phyloP scores from a whole-genome alignment of 2,329 filamentous ascomycete species.

The Chrysoporthe deuterocubensis region DNA sequence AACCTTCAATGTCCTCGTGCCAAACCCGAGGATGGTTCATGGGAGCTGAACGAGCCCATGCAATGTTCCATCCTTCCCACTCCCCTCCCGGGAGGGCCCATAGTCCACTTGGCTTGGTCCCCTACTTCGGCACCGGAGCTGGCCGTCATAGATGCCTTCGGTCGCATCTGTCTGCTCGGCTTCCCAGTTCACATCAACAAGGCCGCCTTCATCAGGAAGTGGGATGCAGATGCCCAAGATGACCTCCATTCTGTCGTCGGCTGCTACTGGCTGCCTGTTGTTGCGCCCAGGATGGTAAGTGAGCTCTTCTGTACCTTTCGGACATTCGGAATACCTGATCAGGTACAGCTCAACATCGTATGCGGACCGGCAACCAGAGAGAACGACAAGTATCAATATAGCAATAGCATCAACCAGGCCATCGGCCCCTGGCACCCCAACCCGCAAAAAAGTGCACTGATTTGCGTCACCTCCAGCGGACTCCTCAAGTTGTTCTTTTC shows the following conservation, averaged over 20 bases:
- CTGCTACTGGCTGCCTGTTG: slow-evolving; percentile 79
- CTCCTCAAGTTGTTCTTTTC: slow-evolving; percentile 77
- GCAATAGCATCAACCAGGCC: slow-evolving; percentile 66
- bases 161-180: slow-evolving; percentile 75
- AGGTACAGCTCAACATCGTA: slow-evolving; percentile 48
- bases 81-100: slow-evolving; percentile 64
- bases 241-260: slow-evolving; percentile 81
- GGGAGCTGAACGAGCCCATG: slow-evolving; percentile 77
- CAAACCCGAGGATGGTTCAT: slow-evolving; percentile 69
- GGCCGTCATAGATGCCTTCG: slow-evolving; percentile 79
- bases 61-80: slow-evolving; percentile 64
- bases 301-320: background rate
- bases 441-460: slow-evolving; percentile 70
- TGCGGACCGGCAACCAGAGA: slow-evolving; percentile 68
- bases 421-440: slow-evolving; percentile 76
- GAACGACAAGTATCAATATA: slow-evolving; percentile 69
- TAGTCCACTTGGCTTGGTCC: slow-evolving; percentile 85
- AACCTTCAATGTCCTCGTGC: slow-evolving; percentile 75
- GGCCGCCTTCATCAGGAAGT: slow-evolving; percentile 61
- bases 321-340: background rate
- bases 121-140: slow-evolving; percentile 74
- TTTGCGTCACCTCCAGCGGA: slow-evolving; percentile 77
- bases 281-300: slow-evolving; percentile 34
- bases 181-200: slow-evolving; percentile 76
- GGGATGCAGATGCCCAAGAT: slow-evolving; percentile 70